Conservation (phyloP, 2,329 filamentous ascomycete species). For the Fusarium transvaalense region DNA sequence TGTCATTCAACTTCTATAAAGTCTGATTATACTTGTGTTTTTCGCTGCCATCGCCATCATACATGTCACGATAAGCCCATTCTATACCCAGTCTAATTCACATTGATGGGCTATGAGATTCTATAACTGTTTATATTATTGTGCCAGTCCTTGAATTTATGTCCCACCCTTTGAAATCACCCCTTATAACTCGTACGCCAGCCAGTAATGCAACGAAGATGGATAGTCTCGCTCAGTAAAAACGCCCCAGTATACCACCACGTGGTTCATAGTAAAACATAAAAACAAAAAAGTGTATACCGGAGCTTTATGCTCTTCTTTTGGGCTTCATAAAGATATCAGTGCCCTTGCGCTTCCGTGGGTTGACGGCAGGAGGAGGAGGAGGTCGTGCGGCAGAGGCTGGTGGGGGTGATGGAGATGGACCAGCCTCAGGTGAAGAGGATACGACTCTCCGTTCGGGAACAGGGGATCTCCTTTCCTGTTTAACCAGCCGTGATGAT, state of each 20-base stretch:
- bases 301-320: conserved; percentile 50
- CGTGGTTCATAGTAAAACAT: background rate
- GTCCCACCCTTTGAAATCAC: background rate
- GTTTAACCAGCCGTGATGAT: conserved; percentile 12
- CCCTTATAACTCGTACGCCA: conserved; percentile 6
- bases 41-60: background rate
- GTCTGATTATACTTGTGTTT: conserved; percentile 1
- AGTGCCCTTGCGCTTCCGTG: conserved; percentile 60
- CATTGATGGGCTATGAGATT: background rate
- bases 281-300: background rate
- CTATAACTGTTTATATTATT: background rate
- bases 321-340: conserved; percentile 64
- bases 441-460: conserved; percentile 39
- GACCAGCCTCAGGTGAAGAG: conserved; percentile 36
- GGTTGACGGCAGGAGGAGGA: conserved; percentile 4
- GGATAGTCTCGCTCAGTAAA: background rate
- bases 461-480: conserved; percentile 24
- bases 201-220: conserved; percentile 6
- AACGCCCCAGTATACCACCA: background rate
- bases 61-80: background rate
- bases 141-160: conserved; percentile 9
- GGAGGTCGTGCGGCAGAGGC: conserved; percentile 18
- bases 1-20: conserved; percentile 30
- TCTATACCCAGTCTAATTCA: conserved; percentile 14
- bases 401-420: conserved; percentile 43